Base-by-base conservation (phyloP, 2,329 filamentous ascomycete species). In the Arthroderma uncinatum region DNA sequence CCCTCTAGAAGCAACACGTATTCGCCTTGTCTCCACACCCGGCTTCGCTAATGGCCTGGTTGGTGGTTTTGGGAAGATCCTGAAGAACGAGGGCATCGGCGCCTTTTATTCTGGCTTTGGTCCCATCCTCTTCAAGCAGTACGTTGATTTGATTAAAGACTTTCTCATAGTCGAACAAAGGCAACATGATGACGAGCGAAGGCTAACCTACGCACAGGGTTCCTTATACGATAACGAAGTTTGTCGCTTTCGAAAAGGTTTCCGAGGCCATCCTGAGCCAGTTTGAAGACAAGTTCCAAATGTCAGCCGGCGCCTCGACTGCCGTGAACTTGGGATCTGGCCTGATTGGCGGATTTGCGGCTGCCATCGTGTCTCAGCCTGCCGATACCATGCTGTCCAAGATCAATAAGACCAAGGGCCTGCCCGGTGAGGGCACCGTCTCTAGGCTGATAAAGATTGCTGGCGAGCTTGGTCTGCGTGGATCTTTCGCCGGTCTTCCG, bases 221-320 rank as follows among this genome's bases (percentile, higher is more conserved):
- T 67, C 89, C 89, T 64, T 94, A 94, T 80, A 94, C 89, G 74
- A 92, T 93, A 86, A 80, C 89, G 81, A 94, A 94, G 81, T 94
- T 94, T 79, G 89, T 92, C 75, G 89, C 91, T 68, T 93, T 83
- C 82, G 89, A 94, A 79, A 92, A 92, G 82, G 86, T 89, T 67
- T 78, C 83, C 67, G 89, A 93, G 79, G 68, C 79, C 65, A 74
- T 87, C 78, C 92, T 84, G 81, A 73, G 76, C 66, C 62, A 70
- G 55, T 75, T 86, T 71, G 36, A 37, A 4, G 85, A 89, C 81
- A 92, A 91, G 82, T 75, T 79, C 69, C 79, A 76, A 59, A 75
- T 87, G 65, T 85, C 84, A 68, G 76, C 80, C 68, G 79, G 80
- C 68, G 78, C 80, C 67, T 87, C 92, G 79, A 94, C 89, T 65